Evolutionary conservation across 257 asterid genomes (phyloP).

Genomic region (Solanum paucissectum): DNA sequence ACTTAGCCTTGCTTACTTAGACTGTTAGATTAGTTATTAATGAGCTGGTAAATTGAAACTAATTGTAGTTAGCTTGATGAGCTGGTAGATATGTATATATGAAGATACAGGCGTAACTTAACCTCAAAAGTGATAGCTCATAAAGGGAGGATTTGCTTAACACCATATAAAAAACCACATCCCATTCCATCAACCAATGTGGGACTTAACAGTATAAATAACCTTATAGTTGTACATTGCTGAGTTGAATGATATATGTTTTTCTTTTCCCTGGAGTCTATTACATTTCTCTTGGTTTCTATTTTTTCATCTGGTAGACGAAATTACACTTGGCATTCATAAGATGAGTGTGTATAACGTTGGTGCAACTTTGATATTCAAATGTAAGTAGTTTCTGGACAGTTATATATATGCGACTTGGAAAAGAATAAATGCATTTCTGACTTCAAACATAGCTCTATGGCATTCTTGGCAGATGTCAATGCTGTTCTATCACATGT

Average conservation of each 20-base stretch:
- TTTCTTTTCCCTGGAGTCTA: neutral
- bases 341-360: neutral
- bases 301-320: neutral
- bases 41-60: neutral
- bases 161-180: too few species aligned
- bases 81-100: neutral
- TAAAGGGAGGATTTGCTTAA: too few species aligned
- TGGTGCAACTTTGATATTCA: neutral
- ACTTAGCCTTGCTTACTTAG: neutral
- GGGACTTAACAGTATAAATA: neutral
- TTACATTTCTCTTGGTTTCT: neutral
- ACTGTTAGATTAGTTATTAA: neutral
- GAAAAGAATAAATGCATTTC: neutral
- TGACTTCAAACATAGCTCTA: neutral
- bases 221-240: neutral
- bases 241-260: neutral
- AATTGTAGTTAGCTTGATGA: neutral
- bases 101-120: rapidly evolving
- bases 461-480: neutral
- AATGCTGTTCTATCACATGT: neutral
- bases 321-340: neutral
- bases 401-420: neutral
- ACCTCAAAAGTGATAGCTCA: neutral
- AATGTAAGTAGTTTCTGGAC: neutral
- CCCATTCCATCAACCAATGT: neutral